Evolutionary conservation across 2,329 filamentous ascomycete genomes (phyloP), one percentile per base, ranked within the genome.

Genomic region (Pseudophaeomoniella oleicola): DNA sequence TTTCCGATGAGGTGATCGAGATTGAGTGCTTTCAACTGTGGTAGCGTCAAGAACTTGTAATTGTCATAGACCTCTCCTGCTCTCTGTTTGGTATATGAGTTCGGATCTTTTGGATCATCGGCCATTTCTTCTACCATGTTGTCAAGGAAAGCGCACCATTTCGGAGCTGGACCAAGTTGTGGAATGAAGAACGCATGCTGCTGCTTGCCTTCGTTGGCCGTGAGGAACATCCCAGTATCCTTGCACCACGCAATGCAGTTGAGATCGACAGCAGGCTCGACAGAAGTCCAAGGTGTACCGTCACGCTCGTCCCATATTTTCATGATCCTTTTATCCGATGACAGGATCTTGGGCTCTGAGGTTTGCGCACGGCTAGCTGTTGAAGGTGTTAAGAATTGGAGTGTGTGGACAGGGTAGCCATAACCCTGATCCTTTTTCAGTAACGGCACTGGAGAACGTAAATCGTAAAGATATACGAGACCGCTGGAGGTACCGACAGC

Each of bases 61-160:
- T 98, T 96, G 61, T 98, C 90, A 65, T 98, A 98, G 6, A 90
- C 84, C 48, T 90, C 79, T 62, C 76, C 63, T 59, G 70, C 53
- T 65, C 70, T 52, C 37, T 63, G 57, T 18, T 55, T 51, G 16
- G 52, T 50, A 48, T 63, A 67, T 9, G 63, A 59, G 36, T 72
- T 69, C 4, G 75, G 76, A 49, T 80, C 75, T 48, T 75, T 72
- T 5, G 67, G 66, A 47, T 78, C 73, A 54, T 96, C 88, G 5
- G 88, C 88, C 85, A 98, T 94, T 59, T 98, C 92, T 63, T 98
- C 90, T 6, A 96, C 90, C 51, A 98, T 75, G 51, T 92, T 94
- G 60, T 98, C 92, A 43, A 98, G 65, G 73, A 96, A 96, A 3
- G 82, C 78, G 54, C 90, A 96, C 90, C 90, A 98, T 51, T 76